Percentiles rank a stretch among this genome's conserved stretches.
Evolutionary conservation across 2,329 filamentous ascomycete genomes (phyloP).

Genomic region (Aspergillus sp.): DNA sequence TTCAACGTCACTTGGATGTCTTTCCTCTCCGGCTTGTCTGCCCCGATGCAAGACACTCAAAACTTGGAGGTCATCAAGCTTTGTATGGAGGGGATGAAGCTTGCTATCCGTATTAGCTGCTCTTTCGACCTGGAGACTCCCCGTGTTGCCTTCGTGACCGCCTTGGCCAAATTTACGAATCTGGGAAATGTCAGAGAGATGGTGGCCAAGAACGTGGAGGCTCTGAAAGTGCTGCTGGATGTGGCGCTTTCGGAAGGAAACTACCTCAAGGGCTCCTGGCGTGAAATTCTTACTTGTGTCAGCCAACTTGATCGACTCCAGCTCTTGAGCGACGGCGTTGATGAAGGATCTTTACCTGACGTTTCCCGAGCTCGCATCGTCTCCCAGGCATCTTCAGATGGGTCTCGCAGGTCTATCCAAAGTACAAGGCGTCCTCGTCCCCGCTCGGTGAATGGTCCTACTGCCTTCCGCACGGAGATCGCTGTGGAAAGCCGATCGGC

Average conservation of each 20-base stretch:
- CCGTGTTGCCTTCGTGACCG: slow-evolving; percentile 89
- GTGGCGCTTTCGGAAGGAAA: slow-evolving; percentile 93
- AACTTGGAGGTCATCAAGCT: slow-evolving; percentile 89
- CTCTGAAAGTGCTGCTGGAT: slow-evolving; percentile 85
- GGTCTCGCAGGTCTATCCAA: slow-evolving; percentile 66
- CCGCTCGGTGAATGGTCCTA: slow-evolving; percentile 45
- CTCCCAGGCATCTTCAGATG: slow-evolving; percentile 52
- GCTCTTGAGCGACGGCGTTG: slow-evolving; percentile 89
- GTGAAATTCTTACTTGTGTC: slow-evolving; percentile 90
- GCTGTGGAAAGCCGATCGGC: slow-evolving; percentile 89
- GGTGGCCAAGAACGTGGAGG: slow-evolving; percentile 93
- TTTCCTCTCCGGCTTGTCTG: slow-evolving; percentile 90
- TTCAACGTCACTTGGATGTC: slow-evolving; percentile 99
- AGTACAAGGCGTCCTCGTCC: slow-evolving; percentile 48
- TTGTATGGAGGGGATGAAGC: slow-evolving; percentile 92
- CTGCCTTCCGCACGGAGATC: slow-evolving; percentile 70
- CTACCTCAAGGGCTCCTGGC: slow-evolving; percentile 83
- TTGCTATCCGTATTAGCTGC: slow-evolving; percentile 90
- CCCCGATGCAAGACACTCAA: slow-evolving; percentile 87
- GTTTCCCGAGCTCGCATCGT: slow-evolving; percentile 79
- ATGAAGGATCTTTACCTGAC: slow-evolving; percentile 88
- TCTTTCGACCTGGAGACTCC: slow-evolving; percentile 92
- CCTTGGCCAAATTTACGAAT: slow-evolving; percentile 89
- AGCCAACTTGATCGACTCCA: slow-evolving; percentile 95
- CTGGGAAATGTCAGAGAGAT: slow-evolving; percentile 95